These are phyloP conservation scores for Candida dubliniensis DNA, from an alignment of 1,139 yeast genomes.

Conservation along the genomic window DNA sequence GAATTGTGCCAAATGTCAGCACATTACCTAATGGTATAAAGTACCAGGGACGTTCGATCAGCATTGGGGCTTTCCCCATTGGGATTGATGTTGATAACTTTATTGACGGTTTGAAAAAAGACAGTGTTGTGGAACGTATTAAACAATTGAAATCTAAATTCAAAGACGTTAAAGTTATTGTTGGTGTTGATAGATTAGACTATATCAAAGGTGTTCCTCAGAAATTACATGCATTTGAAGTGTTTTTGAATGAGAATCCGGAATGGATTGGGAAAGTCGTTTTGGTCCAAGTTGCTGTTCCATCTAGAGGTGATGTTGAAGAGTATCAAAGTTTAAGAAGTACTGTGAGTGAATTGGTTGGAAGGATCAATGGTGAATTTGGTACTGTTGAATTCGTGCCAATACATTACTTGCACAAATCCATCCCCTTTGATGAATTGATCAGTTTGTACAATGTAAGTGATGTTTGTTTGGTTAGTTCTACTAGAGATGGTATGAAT, in stretches of 20 bases:
- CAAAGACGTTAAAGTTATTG: conserved; percentile 76
- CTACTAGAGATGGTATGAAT: conserved; percentile 98
- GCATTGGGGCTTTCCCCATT: conserved; percentile 95
- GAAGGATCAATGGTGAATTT: conserved; percentile 92
- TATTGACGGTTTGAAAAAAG: conserved; percentile 69
- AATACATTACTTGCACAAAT: conserved; percentile 92
- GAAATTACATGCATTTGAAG: conserved; percentile 92
- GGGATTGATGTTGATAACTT: conserved; percentile 96
- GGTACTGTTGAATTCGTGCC: conserved; percentile 98
- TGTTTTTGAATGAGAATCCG: conserved; percentile 87
- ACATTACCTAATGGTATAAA: conserved; percentile 92
- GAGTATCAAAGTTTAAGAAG: conserved; percentile 94
- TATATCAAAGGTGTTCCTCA: conserved; percentile 98
- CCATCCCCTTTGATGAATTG: conserved; percentile 87
- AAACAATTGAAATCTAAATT: conserved; percentile 59
- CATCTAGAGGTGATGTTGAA: conserved; percentile 96
- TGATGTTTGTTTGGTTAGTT: conserved; percentile 89
- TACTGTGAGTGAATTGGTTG: conserved; percentile 93
- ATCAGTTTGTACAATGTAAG: conserved; percentile 81
- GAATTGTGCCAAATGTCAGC: conserved; percentile 71
- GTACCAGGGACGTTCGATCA: conserved; percentile 72
- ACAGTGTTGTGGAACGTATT: conserved; percentile 65
- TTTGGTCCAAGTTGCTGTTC: conserved; percentile 95
- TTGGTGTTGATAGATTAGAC: conserved; percentile 94
- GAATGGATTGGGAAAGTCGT: conserved; percentile 98